phyloP scores from a whole-genome alignment of 148 eudicot species.

The Pharnaceum exiguum region DNA sequence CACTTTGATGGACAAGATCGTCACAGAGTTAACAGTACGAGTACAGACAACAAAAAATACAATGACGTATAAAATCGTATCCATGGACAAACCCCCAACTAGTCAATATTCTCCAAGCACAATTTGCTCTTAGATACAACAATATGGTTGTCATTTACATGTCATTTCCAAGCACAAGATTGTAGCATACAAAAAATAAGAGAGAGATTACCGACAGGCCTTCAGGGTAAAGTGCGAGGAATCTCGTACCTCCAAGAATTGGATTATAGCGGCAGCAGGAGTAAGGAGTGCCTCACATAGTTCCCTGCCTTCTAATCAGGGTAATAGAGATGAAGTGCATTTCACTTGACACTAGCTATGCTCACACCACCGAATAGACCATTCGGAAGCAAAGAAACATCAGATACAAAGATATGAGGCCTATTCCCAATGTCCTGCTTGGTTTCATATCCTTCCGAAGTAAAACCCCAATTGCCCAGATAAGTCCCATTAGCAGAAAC shows the following conservation, averaged over 20 bases:
- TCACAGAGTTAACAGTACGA: too few relatives aligned
- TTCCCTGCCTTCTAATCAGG: too few relatives aligned
- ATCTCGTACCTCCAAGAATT: slow-evolving; percentile 13
- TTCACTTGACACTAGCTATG: slow-evolving; percentile 1
- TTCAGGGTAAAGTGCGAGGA: neutral
- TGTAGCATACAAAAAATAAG: neutral
- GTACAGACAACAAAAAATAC: too few relatives aligned
- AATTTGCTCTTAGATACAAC: slow-evolving; percentile 14
- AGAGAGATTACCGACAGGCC: neutral
- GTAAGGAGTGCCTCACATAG: too few relatives aligned
- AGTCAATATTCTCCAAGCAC: slow-evolving; percentile 4
- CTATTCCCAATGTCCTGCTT: slow-evolving; percentile 56
- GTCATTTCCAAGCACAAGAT: slow-evolving; percentile 2
- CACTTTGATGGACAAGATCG: too few relatives aligned
- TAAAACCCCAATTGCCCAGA: slow-evolving; percentile 66
- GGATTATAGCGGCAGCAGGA: neutral
- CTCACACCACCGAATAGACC: slow-evolving; percentile 45
- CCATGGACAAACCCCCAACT: slow-evolving; percentile 1
- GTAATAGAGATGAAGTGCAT: too few relatives aligned
- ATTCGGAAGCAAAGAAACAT: slow-evolving; percentile 52
- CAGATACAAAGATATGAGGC: slow-evolving; percentile 62
- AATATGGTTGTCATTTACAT: slow-evolving; percentile 17
- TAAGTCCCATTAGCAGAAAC: slow-evolving; percentile 63
- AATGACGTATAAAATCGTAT: too few relatives aligned
- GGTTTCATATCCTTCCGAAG: slow-evolving; percentile 83